Percentiles rank a stretch among this genome's conserved stretches.
Conservation (phyloP, 2,329 filamentous ascomycete genomes). For the Diplodia intermedia region DNA sequence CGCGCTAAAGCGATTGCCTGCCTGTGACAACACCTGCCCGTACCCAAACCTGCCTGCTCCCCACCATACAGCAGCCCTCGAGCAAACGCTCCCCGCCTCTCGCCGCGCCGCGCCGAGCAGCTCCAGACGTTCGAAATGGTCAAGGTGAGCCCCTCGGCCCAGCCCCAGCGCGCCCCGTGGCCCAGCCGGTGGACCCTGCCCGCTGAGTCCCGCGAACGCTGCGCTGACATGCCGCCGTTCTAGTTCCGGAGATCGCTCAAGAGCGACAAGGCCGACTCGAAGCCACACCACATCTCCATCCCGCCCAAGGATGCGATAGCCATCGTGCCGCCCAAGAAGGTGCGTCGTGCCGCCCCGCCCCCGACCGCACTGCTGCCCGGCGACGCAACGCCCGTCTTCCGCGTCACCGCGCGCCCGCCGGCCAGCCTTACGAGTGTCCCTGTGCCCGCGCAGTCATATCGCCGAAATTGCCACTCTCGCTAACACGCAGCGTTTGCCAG, state of each 20-base stretch:
- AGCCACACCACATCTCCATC: conserved; percentile 76
- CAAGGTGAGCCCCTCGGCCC: conserved; percentile 38
- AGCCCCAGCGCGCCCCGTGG: conserved; percentile 15
- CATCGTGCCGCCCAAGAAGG: conserved; percentile 93
- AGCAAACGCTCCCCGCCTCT: conserved; percentile 13
- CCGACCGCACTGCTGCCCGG: conserved; percentile 14
- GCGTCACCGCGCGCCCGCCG: conserved; percentile 28
- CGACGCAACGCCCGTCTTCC: conserved; percentile 24
- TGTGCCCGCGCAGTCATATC: conserved; percentile 32
- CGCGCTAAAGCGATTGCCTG: conserved; percentile 28
- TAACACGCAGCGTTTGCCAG: conserved; percentile 56
- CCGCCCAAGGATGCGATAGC: conserved; percentile 85
- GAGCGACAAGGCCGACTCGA: conserved; percentile 76
- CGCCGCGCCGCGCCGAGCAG: conserved; percentile 19
- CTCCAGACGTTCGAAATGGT: conserved; percentile 35
- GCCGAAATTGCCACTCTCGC: conserved; percentile 36
- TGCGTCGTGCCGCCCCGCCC: conserved; percentile 52
- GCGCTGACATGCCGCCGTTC: conserved; percentile 27
- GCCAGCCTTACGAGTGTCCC: conserved; percentile 31
- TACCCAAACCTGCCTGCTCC: conserved; percentile 27
- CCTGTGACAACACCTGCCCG: conserved; percentile 22
- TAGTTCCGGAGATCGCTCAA: conserved; percentile 85
- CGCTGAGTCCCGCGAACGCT: conserved; percentile 18
- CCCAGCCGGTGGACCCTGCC: conserved; percentile 32
- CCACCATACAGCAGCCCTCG: conserved; percentile 9